phyloP scores from a whole-genome alignment of 208 protist genomes.

The Acanthamoeba sp. region DNA sequence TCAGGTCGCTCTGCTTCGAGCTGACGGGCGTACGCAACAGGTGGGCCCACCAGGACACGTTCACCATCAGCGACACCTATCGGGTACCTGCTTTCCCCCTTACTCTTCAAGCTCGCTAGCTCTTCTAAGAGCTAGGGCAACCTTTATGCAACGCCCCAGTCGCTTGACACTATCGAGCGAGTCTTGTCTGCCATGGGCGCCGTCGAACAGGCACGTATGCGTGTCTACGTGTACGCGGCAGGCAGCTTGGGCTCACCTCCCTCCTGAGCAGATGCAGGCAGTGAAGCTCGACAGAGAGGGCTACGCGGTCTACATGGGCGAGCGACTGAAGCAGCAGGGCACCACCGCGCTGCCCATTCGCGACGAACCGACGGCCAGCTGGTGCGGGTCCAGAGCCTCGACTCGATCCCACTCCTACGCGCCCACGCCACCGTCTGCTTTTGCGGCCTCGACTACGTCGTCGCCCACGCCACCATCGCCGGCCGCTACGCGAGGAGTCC shows the following conservation, averaged over 20 bases:
- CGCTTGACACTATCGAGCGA: not conserved
- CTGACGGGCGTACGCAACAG: not conserved
- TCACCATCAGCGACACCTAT: not conserved
- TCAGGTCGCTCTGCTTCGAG: conserved; percentile 1
- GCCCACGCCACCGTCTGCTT: not conserved
- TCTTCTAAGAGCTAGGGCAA: not conserved
- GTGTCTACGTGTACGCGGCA: not conserved
- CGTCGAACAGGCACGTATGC: not conserved
- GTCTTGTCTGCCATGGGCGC: not conserved
- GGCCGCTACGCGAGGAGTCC: not conserved
- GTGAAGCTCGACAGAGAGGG: not conserved
- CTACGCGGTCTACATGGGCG: conserved; percentile 5
- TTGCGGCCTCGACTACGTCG: not conserved
- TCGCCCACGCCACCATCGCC: not conserved
- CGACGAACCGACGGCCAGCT: not conserved
- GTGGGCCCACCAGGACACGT: not conserved
- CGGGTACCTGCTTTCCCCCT: not conserved
- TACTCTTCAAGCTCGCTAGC: not conserved
- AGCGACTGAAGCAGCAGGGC: conserved; percentile 1
- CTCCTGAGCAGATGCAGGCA: not conserved
- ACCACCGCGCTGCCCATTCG: not conserved
- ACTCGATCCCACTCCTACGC: too few relatives aligned
- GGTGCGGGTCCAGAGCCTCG: not conserved
- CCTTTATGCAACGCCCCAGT: not conserved
- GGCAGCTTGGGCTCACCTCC: too few relatives aligned